Evolutionary conservation across 352 stramenopile species (phyloP).

Genomic region (Globisporangium acanthophoron): DNA sequence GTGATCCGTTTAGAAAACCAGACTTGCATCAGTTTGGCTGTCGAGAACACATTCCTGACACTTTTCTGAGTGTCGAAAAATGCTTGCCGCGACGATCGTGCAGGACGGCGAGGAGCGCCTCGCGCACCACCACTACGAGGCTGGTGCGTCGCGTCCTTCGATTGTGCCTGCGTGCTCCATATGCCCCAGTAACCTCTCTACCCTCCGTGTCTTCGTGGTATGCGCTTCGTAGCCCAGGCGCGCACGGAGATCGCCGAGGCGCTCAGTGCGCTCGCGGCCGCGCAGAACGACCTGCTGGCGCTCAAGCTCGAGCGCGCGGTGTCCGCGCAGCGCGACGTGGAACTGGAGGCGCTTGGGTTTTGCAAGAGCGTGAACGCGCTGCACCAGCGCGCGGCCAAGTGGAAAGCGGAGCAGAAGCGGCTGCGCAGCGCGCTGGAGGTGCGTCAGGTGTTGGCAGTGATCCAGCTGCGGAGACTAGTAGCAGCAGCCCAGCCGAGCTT

Average conservation of each 20-base stretch:
- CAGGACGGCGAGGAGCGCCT: slow-evolving; percentile 29
- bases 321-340: slow-evolving; percentile 43
- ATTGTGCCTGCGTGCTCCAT: too few relatives aligned
- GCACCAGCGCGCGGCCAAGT: slow-evolving; percentile 57
- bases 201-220: too few relatives aligned
- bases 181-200: too few relatives aligned
- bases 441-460: background rate
- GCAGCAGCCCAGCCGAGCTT: too few relatives aligned
- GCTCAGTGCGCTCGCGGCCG: slow-evolving; percentile 30
- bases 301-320: slow-evolving; percentile 49
- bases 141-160: too few relatives aligned
- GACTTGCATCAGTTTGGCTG: too few relatives aligned
- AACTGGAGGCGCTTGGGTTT: slow-evolving; percentile 52
- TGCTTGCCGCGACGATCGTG: slow-evolving; percentile 15
- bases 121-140: slow-evolving; percentile 24
- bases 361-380: slow-evolving; percentile 53
- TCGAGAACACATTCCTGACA: too few relatives aligned
- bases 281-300: slow-evolving; percentile 32
- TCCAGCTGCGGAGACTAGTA: too few relatives aligned
- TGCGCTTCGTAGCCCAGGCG: slow-evolving; percentile 9
- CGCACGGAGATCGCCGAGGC: slow-evolving; percentile 31
- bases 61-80: too few relatives aligned
- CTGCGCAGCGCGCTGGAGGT: slow-evolving; percentile 16
- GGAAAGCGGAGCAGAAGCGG: slow-evolving; percentile 62
- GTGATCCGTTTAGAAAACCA: too few relatives aligned